Evolutionary conservation across 805 yeast species (phyloP), one percentile per base, ranked within the genome.

Genomic region (Dipodascopsis tothii): DNA sequence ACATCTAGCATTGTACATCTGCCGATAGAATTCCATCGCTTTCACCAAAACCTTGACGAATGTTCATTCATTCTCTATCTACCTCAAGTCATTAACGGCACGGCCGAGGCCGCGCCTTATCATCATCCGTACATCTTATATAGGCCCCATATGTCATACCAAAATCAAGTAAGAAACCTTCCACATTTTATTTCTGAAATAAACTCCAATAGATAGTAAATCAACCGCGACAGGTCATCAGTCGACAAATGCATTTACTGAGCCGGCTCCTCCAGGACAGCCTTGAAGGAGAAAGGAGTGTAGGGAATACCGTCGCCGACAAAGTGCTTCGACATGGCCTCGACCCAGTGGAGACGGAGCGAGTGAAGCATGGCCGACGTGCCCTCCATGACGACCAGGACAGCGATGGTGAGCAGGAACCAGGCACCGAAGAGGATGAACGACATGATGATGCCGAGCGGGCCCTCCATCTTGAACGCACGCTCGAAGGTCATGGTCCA

Each of bases 331-430:
- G 96, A 86, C 99, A 92, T 92, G 21, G 96, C 81, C 69, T 92
- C 99, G 51, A 92, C 98, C 99, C 99, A 92, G 64, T 92, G 98
- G 60, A 92, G 75, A 72, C 99, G 84, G 60, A 92, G 74, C n/a
- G 96, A 83, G 67, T 92, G 99, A 60, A 92, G 75, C 98, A 92
- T 92, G 28, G 98, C 98, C 21, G 96, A 86, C 0, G 99, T 92
- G 46, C 98, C 99, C 67, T 92, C 99, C 99, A 92, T 92, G 41
- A 84, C 70, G 11, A 92, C 97, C 59, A 92, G 73, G 56, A 92
- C 86, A 58, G 85, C 82, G 21, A 88, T 90, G 0, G 98, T 90
- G 50, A 92, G 70, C 2, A 77, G 77, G 63, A 92, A 87, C 99
- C 99, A 92, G 82, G 92, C 78, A 19, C 82, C 95, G 63, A 92